Evolutionary conservation across 2,329 filamentous ascomycete genomes (phyloP).

Genomic region (Fonsecaea nubica): DNA sequence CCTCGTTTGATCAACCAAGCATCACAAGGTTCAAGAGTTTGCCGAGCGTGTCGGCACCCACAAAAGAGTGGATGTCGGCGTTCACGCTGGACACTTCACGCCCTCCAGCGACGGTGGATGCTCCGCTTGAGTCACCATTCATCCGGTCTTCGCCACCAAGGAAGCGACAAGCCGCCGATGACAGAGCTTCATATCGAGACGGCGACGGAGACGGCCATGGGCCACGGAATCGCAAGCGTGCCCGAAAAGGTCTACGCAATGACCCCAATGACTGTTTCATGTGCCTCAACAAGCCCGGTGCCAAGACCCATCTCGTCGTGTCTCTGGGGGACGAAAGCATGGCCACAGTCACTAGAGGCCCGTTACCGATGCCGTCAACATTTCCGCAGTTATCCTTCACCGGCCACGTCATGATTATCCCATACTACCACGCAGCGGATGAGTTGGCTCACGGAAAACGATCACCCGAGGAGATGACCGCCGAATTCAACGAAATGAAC

Average conservation of each 20-base stretch:
- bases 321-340: constrained; percentile 88
- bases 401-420: constrained; percentile 88
- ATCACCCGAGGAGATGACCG: constrained; percentile 60
- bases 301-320: constrained; percentile 85
- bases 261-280: constrained; percentile 88
- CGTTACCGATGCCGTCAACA: constrained; percentile 73
- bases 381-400: constrained; percentile 78
- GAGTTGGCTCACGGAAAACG: constrained; percentile 68
- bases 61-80: constrained; percentile 69
- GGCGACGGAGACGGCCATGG: constrained; percentile 48
- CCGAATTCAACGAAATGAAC: constrained; percentile 79
- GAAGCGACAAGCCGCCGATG: constrained; percentile 59
- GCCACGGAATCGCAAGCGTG: constrained; percentile 56
- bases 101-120: constrained; percentile 66
- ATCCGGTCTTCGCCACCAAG: constrained; percentile 49
- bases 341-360: constrained; percentile 89
- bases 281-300: constrained; percentile 84
- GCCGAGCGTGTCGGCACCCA: constrained; percentile 74
- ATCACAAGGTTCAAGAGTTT: constrained; percentile 91
- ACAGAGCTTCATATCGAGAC: constrained; percentile 43
- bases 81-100: constrained; percentile 72
- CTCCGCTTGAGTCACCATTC: constrained; percentile 77
- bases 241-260: constrained; percentile 49
- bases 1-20: constrained; percentile 61
- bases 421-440: constrained; percentile 71